Evolutionary conservation across 108 stramenopile genomes (phyloP).

Genomic region (Conticribra weissflogii): DNA sequence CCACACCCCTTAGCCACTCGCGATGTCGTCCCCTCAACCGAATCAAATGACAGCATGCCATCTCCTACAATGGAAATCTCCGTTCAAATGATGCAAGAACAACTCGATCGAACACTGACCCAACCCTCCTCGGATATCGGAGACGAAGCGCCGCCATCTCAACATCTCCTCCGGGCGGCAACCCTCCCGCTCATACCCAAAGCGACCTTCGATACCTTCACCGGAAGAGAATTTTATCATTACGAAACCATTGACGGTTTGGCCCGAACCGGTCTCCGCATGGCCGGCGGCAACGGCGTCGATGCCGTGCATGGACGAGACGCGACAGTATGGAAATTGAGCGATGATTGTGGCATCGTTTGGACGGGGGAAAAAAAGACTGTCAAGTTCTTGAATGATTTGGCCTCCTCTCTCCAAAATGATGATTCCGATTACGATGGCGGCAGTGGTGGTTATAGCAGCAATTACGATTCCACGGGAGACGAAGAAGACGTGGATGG

Average conservation of each 20-base stretch:
- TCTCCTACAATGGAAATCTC: slow-evolving; percentile 33
- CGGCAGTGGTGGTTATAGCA: slow-evolving; percentile 27
- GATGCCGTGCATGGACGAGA: neutral
- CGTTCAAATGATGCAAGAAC: slow-evolving; percentile 7
- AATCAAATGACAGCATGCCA: too few relatives aligned
- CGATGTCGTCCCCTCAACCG: too few relatives aligned
- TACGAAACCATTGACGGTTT: slow-evolving; percentile 54
- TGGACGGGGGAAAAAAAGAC: slow-evolving; percentile 65
- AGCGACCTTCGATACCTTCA: slow-evolving; percentile 52
- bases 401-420: neutral
- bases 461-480: too few relatives aligned
- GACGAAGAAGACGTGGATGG: too few relatives aligned
- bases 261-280: slow-evolving; percentile 54
- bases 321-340: neutral
- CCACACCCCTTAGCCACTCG: neutral
- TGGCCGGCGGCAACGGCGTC: too few relatives aligned
- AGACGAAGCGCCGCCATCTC: neutral
- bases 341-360: slow-evolving; percentile 48
- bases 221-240: slow-evolving; percentile 71
- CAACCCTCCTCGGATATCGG: too few relatives aligned
- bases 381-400: slow-evolving; percentile 39
- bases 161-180: slow-evolving; percentile 23
- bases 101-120: slow-evolving; percentile 1
- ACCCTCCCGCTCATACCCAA: slow-evolving; percentile 66
- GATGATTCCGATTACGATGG: neutral